phyloP scores from a whole-genome alignment of 345 rosid species.

The Gossypium stocksii region DNA sequence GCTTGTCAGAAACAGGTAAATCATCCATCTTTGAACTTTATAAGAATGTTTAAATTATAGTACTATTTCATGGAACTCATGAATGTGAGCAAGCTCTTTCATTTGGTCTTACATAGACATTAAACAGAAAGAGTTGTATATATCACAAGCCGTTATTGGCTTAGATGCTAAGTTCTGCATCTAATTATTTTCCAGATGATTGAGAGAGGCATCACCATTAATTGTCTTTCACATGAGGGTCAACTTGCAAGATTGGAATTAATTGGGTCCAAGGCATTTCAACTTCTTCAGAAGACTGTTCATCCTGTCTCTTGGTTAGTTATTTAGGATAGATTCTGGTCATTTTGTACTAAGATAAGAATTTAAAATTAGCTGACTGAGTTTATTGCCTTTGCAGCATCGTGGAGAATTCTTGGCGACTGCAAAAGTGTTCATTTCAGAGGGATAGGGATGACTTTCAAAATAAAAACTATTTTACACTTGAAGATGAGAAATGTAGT shows the following conservation, averaged over 20 bases:
- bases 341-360: constrained; percentile 8
- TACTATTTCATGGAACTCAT: constrained; percentile 1
- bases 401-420: constrained; percentile 28
- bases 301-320: constrained; percentile 53
- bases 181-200: constrained; percentile 42
- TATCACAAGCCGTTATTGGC: background rate
- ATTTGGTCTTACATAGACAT: background rate
- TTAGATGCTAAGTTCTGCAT: constrained; percentile 1
- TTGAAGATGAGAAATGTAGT: constrained; percentile 35
- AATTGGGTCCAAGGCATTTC: constrained; percentile 62
- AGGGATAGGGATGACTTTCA: constrained; percentile 24
- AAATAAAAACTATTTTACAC: constrained; percentile 18
- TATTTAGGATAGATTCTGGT: constrained; percentile 7
- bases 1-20: constrained; percentile 69
- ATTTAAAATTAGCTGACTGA: constrained; percentile 2
- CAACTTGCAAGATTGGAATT: constrained; percentile 72
- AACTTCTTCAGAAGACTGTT: constrained; percentile 58
- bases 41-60: background rate
- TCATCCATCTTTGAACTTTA: background rate
- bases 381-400: constrained; percentile 36
- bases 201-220: constrained; percentile 40
- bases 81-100: background rate
- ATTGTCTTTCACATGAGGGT: constrained; percentile 72
- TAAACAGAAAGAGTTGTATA: background rate
- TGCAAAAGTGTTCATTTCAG: constrained; percentile 35